Conservation (phyloP, 2,329 filamentous ascomycete species). For the Sclerotinia trifoliorum region DNA sequence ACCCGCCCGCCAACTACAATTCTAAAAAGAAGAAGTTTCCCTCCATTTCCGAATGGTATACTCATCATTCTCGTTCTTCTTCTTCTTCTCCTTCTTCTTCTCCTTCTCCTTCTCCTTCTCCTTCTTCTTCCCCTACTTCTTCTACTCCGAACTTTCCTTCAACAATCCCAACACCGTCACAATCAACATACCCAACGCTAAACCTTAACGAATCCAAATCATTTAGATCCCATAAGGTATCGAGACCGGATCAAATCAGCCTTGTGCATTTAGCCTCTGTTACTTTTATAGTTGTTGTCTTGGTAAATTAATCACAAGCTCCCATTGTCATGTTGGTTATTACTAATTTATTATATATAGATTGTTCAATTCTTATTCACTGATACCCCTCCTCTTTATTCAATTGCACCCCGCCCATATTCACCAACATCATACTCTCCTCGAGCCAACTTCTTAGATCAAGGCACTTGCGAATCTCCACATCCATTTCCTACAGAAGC, state of each 20-base stretch:
- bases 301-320: constrained; percentile 32
- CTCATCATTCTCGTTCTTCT: neutral
- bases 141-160: neutral
- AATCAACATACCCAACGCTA: neutral
- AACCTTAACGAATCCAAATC: neutral
- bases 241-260: constrained; percentile 33
- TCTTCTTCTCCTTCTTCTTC: neutral
- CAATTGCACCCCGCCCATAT: constrained; percentile 39
- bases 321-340: neutral
- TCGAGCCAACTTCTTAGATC: constrained; percentile 44
- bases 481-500: constrained; percentile 54
- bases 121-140: neutral
- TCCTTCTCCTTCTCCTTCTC: neutral
- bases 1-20: constrained; percentile 19
- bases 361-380: constrained; percentile 52
- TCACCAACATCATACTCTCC: constrained; percentile 44
- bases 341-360: constrained; percentile 39
- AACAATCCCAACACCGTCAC: neutral
- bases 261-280: constrained; percentile 40
- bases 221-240: constrained; percentile 31
- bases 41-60: neutral
- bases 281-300: constrained; percentile 37
- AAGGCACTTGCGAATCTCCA: constrained; percentile 55
- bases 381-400: constrained; percentile 39
- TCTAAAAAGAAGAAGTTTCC: constrained; percentile 2